Conservation (phyloP, 352 stramenopile species). For the Phytophthora cryptogea region DNA sequence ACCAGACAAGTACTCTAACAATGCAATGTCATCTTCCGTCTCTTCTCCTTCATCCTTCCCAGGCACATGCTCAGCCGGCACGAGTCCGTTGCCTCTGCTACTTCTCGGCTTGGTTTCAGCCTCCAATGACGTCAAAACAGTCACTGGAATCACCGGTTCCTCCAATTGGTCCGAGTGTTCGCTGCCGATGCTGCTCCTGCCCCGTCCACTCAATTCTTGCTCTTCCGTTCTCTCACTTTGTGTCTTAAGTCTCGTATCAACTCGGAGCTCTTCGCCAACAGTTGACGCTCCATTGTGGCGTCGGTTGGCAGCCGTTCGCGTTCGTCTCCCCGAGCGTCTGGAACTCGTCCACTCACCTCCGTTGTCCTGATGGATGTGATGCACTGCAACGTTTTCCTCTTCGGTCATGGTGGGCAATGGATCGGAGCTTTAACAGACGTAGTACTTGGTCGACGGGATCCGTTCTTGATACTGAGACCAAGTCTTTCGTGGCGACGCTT, state of each 20-base stretch:
- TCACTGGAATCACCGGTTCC: slow-evolving; percentile 30
- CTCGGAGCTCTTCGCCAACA: slow-evolving; percentile 15
- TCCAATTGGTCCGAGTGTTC: slow-evolving; percentile 22
- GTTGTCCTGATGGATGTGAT: not conserved
- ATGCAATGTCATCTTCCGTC: slow-evolving; percentile 37
- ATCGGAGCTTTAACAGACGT: not conserved
- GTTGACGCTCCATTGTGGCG: not conserved
- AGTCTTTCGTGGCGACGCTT: slow-evolving; percentile 26
- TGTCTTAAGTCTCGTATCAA: slow-evolving; percentile 8
- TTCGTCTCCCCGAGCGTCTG: slow-evolving; percentile 24
- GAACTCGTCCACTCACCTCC: slow-evolving; percentile 34
- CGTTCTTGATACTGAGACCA: slow-evolving; percentile 19
- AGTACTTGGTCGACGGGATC: not conserved
- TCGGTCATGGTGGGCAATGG: slow-evolving; percentile 1
- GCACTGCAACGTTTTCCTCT: slow-evolving; percentile 14
- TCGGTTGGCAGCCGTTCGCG: slow-evolving; percentile 4
- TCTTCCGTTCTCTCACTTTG: slow-evolving; percentile 2
- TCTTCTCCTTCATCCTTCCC: slow-evolving; percentile 29
- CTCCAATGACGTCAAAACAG: slow-evolving; percentile 19
- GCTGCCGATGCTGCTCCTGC: slow-evolving; percentile 6
- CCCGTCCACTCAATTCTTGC: not conserved
- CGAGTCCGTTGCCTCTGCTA: not conserved
- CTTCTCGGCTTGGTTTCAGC: slow-evolving; percentile 25
- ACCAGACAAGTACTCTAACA: slow-evolving; percentile 38
- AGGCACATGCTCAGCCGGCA: slow-evolving; percentile 17